Evolutionary conservation across 805 yeast species (phyloP), one percentile per base, ranked within the genome.

Genomic region (Suhomyces kilbournensis): DNA sequence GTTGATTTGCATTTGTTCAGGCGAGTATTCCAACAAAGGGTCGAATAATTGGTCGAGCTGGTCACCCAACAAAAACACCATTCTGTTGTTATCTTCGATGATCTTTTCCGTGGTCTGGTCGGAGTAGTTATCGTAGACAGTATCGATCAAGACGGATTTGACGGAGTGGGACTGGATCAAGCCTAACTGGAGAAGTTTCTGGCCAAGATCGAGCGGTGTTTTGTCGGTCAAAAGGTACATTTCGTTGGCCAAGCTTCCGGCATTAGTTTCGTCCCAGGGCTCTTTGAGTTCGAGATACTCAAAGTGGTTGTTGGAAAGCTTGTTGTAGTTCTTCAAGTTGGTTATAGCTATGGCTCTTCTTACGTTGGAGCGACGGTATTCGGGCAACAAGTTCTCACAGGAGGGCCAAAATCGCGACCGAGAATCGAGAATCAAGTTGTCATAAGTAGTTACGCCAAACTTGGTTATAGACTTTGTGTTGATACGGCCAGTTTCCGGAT

Each of bases 11-110:
- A 96, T 82, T 28, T 85, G 83, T 67, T 93, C 97, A 0, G 97
- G 98, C 0, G 96, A 88, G 65, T 93, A 93, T 67, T 92, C 97
- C 4, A 89, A 78, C 50, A 91, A 70, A 0, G 97, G 97, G 62
- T 93, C 96, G 67, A 93, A 93, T 38, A 93, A 69, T 59, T 87
- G 93, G 57, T 92, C 97, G 42, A 90, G 70, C 66, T 92, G 97
- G 42, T 85, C 85, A 0, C 98, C 98, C 5, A 93, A 69, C 34
- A 86, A 66, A 54, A 78, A 86, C 0, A 91, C 97, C 19, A 93
- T 66, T 53, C 77, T 82, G 62, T 92, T 91, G 67, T 92, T 93
- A 14, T 79, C 72, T 45, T 87, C 89, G 22, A 82, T 77, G 2
- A 78, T 75, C 2, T 60, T 63, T 48, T 76, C 79, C 3, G 51